These are phyloP conservation scores for Magnusiomyces fungicola DNA, from an alignment of 1,139 yeast species.

Conservation along the genomic window DNA sequence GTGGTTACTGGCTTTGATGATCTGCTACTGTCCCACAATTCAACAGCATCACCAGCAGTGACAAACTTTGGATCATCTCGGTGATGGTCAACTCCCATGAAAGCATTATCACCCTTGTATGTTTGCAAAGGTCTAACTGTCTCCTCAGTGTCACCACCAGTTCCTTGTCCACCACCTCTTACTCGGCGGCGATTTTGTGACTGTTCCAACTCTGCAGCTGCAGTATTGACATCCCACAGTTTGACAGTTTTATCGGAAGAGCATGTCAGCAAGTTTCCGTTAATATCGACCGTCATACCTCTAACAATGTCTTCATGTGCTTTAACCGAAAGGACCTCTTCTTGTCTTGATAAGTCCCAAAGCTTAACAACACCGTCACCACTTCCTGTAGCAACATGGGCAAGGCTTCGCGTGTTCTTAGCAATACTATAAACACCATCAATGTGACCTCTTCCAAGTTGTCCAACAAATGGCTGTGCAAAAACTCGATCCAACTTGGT, in stretches of 20 bases:
- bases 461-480: slow-evolving; percentile 96
- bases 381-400: slow-evolving; percentile 79
- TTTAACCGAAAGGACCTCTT: slow-evolving; percentile 66
- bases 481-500: slow-evolving; percentile 93
- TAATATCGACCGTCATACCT: slow-evolving; percentile 76
- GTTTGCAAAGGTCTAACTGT: slow-evolving; percentile 44
- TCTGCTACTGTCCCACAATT: slow-evolving; percentile 82
- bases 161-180: slow-evolving; percentile 16
- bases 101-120: slow-evolving; percentile 75
- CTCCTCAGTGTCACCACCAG: slow-evolving; percentile 27
- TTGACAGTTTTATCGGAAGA: slow-evolving; percentile 88
- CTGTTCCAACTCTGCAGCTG: slow-evolving; percentile 7
- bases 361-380: slow-evolving; percentile 94
- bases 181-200: background rate
- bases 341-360: slow-evolving; percentile 77
- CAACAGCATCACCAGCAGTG: slow-evolving; percentile 86
- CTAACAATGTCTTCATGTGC: slow-evolving; percentile 91
- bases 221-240: slow-evolving; percentile 53
- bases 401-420: slow-evolving; percentile 61
- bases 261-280: slow-evolving; percentile 65
- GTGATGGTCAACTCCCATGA: slow-evolving; percentile 84
- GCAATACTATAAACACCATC: slow-evolving; percentile 94
- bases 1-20: slow-evolving; percentile 61
- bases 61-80: slow-evolving; percentile 65
- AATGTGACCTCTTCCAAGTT: slow-evolving; percentile 87